Evolutionary conservation across 192 early-diverging fungal genomes (phyloP).

Genomic region (Kappamyces sp.): DNA sequence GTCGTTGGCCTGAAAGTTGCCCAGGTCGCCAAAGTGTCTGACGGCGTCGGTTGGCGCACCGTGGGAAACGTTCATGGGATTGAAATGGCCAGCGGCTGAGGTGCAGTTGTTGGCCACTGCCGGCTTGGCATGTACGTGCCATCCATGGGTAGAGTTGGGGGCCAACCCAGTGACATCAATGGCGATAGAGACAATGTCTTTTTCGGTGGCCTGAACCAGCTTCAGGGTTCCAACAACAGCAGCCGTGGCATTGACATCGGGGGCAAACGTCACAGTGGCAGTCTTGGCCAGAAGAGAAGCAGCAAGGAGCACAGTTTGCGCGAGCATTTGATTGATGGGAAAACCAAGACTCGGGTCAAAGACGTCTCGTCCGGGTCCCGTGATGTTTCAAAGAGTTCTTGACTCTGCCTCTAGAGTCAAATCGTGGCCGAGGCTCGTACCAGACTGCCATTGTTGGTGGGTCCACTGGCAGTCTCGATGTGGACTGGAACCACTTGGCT

Average conservation of each 20-base stretch:
- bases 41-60: conserved; percentile 64
- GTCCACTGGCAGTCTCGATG: no score
- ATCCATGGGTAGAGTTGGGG: conserved; percentile 11
- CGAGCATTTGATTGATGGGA: no score
- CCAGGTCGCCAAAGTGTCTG: conserved; percentile 88
- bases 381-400: no score
- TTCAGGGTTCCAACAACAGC: conserved; percentile 12
- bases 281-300: conserved; percentile 11
- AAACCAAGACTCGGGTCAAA: no score
- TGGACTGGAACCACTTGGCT: no score
- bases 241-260: background rate
- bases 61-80: conserved; percentile 73
- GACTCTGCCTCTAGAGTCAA: no score
- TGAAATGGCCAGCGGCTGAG: conserved; percentile 59
- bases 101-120: conserved; percentile 8
- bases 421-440: no score
- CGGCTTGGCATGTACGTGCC: conserved; percentile 11
- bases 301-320: background rate
- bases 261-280: background rate
- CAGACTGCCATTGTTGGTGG: no score
- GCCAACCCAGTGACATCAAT: conserved; percentile 7
- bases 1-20: conserved; percentile 65
- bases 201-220: conserved; percentile 7
- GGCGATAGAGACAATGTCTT: background rate
- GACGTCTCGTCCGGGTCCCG: no score